Evolutionary conservation across 805 yeast genomes (phyloP), one percentile per base, ranked within the genome.

Genomic region (Saccharomycopsis fodiens): DNA sequence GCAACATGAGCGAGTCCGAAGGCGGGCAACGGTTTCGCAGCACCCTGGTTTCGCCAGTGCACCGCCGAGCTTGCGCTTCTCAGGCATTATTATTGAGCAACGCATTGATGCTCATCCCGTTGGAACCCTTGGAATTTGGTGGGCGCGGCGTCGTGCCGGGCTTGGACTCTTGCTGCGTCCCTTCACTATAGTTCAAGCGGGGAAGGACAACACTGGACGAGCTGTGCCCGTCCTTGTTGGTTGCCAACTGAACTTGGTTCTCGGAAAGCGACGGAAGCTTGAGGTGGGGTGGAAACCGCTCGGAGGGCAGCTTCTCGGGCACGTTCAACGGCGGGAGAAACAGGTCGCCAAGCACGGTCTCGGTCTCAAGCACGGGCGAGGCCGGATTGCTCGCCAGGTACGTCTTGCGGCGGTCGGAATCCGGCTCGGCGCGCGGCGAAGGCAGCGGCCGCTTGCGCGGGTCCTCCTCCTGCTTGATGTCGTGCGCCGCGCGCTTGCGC

Each of bases 401-500:
- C 29, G 10, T 10, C 29, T 19, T 5, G 5, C 36, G 8, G 19
- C 15, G 8, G 7, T 6, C 19, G 15, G 36, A 15, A 6, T 17
- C 17, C 19, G 15, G 8, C 15, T 15, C 20, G 8, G 36, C 20
- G 5, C 19, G 36, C 5, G 20, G 36, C 7, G 12, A 19, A 10
- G 8, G 19, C 36, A 39, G 7, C 17, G 21, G 39, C n/a, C 39
- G 21, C n/a, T 36, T 13, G 44, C 36, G 8, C 19, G 5, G 10
- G 17, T 32, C 36, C 19, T 32, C 20, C 5, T 32, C 7, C 15
- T 32, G 19, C 6, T 6, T 7, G 10, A 7, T 10, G 6, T 25
- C 10, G 29, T 25, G 6, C 8, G 36, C 19, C 5, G 12, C 57
- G 54, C 93, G 70, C 52, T 78, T 81, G 46, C 95, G 69, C 55